These are phyloP conservation scores for Debaryomyces hansenii DNA, from an alignment of 805 yeast species.

Conservation along the genomic window DNA sequence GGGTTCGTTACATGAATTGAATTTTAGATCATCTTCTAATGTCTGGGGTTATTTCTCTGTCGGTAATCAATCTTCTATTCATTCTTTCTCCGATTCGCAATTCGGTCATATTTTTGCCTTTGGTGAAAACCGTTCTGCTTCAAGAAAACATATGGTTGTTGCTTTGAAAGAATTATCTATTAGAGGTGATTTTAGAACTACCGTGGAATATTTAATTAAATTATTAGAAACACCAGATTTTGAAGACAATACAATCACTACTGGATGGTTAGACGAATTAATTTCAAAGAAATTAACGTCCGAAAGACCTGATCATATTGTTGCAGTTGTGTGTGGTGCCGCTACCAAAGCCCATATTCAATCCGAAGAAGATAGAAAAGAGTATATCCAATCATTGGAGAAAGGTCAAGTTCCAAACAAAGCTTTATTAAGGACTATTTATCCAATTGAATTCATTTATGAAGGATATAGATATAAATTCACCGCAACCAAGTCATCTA, in stretches of 20 bases:
- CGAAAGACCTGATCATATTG: conserved; percentile 88
- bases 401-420: conserved; percentile 94
- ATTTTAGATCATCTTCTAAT: conserved; percentile 94
- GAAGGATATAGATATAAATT: conserved; percentile 92
- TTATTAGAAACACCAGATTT: conserved; percentile 94
- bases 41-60: conserved; percentile 99
- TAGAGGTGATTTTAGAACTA: conserved; percentile 98
- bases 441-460: conserved; percentile 92
- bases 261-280: conserved; percentile 98
- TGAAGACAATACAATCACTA: conserved; percentile 93
- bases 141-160: conserved; percentile 98
- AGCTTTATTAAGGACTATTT: conserved; percentile 78
- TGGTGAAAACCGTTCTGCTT: conserved; percentile 97
- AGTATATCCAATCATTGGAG: conserved; percentile 76
- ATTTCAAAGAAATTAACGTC: conserved; percentile 92
- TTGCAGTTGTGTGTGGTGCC: conserved; percentile 97
- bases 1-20: conserved; percentile 93
- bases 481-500: conserved; percentile 91
- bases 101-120: conserved; percentile 99
- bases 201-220: conserved; percentile 95
- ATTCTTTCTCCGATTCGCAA: conserved; percentile 97
- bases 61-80: conserved; percentile 94
- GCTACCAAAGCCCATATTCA: conserved; percentile 90
- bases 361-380: conserved; percentile 66
- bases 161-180: conserved; percentile 95